Base-by-base conservation (phyloP, 768 basidiomycete genomes). In the Sporobolomyces pararoseus region DNA sequence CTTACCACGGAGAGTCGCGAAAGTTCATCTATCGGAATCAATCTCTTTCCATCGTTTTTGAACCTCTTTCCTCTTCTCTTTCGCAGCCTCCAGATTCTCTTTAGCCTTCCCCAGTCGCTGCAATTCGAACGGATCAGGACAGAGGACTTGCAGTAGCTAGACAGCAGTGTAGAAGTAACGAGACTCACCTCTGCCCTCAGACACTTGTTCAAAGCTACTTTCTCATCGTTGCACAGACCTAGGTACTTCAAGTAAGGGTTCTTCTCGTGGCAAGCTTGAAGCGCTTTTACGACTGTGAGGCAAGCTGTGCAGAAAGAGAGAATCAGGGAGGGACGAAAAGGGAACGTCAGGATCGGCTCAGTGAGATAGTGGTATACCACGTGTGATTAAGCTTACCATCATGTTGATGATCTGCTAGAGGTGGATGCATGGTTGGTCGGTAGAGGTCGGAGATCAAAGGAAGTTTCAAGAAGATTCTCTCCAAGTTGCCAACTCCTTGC, bases 341-440 rank as follows among this genome's bases (percentile, higher is more conserved):
- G 13, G 59, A 35, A 27, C 27, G 42, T 46, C 21, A 12, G 31
- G 19, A 7, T 16, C n/a, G n/a, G n/a, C n/a, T n/a, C n/a, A n/a
- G n/a, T n/a, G n/a, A n/a, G n/a, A n/a, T n/a, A n/a, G n/a, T n/a
- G n/a, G n/a, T n/a, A n/a, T n/a, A n/a, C n/a, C n/a, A n/a, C n/a
- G n/a, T n/a, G n/a, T n/a, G n/a, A n/a, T n/a, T n/a, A n/a, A 27
- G 23, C 70, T 51, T 1, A 64, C 71, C 42, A 13, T 63, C 46
- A 49, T 72, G 71, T 55, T 68, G 71, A 61, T 72, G 71, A 1
- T 72, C 66, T 61, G 71, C 66, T 10, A 72, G 25, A 1, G 66
- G 71, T 1, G 71, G 71, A 27, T 72, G 71, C 71, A 72, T 59
- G 42, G 60, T 23, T 19, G 16, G 52, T 17, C 34, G 21, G 57